Evolutionary conservation across 306 rosid genomes (phyloP).

Genomic region (Biancaea sappan): DNA sequence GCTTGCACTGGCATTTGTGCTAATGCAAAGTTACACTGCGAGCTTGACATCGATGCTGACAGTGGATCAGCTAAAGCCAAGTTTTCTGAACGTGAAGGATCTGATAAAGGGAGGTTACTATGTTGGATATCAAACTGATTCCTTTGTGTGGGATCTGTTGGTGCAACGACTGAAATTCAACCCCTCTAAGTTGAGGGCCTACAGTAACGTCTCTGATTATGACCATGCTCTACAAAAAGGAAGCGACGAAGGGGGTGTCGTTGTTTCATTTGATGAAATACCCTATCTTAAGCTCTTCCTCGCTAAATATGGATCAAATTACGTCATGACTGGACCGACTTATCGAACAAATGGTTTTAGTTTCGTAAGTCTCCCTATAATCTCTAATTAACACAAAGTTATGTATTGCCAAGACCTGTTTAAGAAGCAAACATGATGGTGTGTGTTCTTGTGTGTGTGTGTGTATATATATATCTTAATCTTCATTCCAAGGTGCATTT

Average conservation of each 20-base stretch:
- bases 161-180: slow-evolving; percentile 13
- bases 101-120: slow-evolving; percentile 14
- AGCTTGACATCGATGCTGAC: slow-evolving; percentile 41
- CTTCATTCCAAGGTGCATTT: too few species aligned
- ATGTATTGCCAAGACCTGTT: too few species aligned
- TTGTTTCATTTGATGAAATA: slow-evolving; percentile 32
- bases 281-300: slow-evolving; percentile 32
- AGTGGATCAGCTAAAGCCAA: slow-evolving; percentile 33
- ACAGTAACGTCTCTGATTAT: slow-evolving; percentile 12
- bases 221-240: slow-evolving; percentile 26
- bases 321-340: slow-evolving; percentile 34
- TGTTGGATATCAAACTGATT: slow-evolving; percentile 39
- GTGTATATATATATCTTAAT: too few species aligned
- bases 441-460: too few species aligned
- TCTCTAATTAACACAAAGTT: too few species aligned
- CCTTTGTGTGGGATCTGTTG: slow-evolving; percentile 33
- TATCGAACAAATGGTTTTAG: slow-evolving; percentile 37
- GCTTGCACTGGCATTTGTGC: slow-evolving; percentile 41
- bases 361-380: slow-evolving; percentile 36
- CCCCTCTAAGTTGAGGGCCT: slow-evolving; percentile 27
- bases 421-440: too few species aligned
- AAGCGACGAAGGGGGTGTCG: slow-evolving; percentile 32
- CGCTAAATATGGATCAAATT: slow-evolving; percentile 18
- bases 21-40: slow-evolving; percentile 49
- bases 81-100: slow-evolving; percentile 25